Evolutionary conservation across 2,329 filamentous ascomycete species (phyloP).

Genomic region (Fusarium begoniae): DNA sequence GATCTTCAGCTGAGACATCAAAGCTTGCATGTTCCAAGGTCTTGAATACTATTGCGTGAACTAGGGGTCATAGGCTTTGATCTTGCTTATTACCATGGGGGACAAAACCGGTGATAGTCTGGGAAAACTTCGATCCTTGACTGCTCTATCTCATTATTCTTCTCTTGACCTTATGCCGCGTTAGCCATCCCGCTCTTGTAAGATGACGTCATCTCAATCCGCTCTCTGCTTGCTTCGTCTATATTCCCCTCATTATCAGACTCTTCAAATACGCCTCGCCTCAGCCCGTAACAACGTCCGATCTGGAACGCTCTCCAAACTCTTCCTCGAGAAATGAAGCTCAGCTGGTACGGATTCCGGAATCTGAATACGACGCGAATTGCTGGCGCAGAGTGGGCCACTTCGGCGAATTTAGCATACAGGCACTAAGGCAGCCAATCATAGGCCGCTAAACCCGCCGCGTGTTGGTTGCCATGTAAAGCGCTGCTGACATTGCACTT

Average conservation of each 20-base stretch:
- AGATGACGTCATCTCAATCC: no score
- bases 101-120: no score
- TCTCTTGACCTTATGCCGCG: no score
- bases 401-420: background rate
- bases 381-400: background rate
- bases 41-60: no score
- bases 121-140: fast-evolving
- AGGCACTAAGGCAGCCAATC: background rate
- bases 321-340: background rate
- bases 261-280: no score
- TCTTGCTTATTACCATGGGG: no score
- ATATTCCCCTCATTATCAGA: no score
- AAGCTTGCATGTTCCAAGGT: background rate
- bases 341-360: background rate
- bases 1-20: background rate
- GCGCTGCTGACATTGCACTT: background rate
- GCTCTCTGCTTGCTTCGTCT: no score
- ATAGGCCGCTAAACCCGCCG: background rate
- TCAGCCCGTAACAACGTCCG: fast-evolving
- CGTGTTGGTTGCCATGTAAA: background rate
- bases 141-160: no score
- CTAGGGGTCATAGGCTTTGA: no score
- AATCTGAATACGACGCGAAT: background rate
- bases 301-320: no score
- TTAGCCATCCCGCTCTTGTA: no score